Evolutionary conservation across 1,139 yeast species (phyloP), one percentile per base, ranked within the genome.

Genomic region (Insectozyma bohioensis): DNA sequence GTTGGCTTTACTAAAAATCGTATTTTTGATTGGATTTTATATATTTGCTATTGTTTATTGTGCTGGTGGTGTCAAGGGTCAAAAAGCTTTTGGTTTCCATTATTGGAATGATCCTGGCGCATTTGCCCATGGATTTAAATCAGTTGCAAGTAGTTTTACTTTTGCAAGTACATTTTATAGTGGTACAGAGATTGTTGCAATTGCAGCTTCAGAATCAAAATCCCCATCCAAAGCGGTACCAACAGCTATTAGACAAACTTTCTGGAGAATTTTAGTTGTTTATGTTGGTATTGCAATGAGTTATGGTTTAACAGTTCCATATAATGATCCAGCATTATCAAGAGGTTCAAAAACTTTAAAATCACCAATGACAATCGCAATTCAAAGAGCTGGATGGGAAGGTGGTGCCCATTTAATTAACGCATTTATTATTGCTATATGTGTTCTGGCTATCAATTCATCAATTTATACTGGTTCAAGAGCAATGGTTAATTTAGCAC

Each of bases 61-160:
- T 12, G 66, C 82, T 14, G 95, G 94, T 24, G 95, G 94, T 22
- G 66, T 80, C 21, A 63, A 63, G 29, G 74, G 68, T 11, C 64
- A 60, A 22, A 63, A 63, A 19, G 81, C 79, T 4, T 77, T 75
- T 49, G 75, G 76, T 1, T 68, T 68, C 45, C 68, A 63, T 26
- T 68, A 68, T 46, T 68, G 74, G 74, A 65, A 74, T 39, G 67
- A 62, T 36, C 83, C 84, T 1, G 75, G 75, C 20, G 58, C 72
- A 5, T 64, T 68, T 41, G 49, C 61, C n/a, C 49, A 65, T 36
- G 86, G 86, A 0, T 78, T 81, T 51, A 68, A 73, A 41, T 85
- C 88, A 32, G 78, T 83, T 28, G 88, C 83, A 10, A 71, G 65
- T 35, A 80, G 85, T 2, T 80, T 84, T 49, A 85, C 82, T 7